These are phyloP conservation scores for Pezicula neosporulosa DNA, from an alignment of 2,329 filamentous ascomycete genomes.

Conservation along the genomic window DNA sequence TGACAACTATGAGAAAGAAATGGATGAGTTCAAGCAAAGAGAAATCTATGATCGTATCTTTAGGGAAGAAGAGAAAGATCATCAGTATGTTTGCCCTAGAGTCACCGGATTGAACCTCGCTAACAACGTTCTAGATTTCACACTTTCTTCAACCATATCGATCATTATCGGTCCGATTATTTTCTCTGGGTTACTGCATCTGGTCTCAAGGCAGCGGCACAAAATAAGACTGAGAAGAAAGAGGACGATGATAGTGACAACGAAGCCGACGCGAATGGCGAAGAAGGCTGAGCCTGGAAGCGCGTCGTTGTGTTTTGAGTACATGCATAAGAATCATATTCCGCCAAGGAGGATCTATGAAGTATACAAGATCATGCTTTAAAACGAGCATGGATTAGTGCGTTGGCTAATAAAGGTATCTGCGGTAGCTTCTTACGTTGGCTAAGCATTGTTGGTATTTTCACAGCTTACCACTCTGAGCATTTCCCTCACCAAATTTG, in stretches of 20 bases:
- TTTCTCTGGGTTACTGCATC: slow-evolving; percentile 74
- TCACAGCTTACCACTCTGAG: too few species aligned
- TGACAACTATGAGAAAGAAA: slow-evolving; percentile 69
- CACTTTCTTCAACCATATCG: slow-evolving; percentile 75
- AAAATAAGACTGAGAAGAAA: slow-evolving; percentile 40
- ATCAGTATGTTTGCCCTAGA: slow-evolving; percentile 60
- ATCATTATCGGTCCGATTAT: slow-evolving; percentile 67
- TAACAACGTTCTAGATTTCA: slow-evolving; percentile 57
- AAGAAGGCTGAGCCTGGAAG: slow-evolving; percentile 16
- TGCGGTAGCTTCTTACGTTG: too few species aligned
- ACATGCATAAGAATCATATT: too few species aligned
- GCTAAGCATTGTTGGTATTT: too few species aligned
- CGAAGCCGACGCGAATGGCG: slow-evolving; percentile 32
- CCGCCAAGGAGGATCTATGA: too few species aligned
- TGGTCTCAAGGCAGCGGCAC: slow-evolving; percentile 59
- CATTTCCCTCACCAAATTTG: too few species aligned
- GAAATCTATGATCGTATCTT: slow-evolving; percentile 94
- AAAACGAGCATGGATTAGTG: too few species aligned
- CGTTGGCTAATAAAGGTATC: too few species aligned
- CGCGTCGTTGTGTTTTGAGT: too few species aligned
- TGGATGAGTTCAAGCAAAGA: slow-evolving; percentile 84
- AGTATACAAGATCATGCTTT: too few species aligned
- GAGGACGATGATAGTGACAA: slow-evolving; percentile 47
- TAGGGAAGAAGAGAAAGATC: slow-evolving; percentile 80
- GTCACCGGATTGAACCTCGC: background rate